Evolutionary conservation across 768 basidiomycete genomes (phyloP).

Genomic region (Amanita pallidorosea): DNA sequence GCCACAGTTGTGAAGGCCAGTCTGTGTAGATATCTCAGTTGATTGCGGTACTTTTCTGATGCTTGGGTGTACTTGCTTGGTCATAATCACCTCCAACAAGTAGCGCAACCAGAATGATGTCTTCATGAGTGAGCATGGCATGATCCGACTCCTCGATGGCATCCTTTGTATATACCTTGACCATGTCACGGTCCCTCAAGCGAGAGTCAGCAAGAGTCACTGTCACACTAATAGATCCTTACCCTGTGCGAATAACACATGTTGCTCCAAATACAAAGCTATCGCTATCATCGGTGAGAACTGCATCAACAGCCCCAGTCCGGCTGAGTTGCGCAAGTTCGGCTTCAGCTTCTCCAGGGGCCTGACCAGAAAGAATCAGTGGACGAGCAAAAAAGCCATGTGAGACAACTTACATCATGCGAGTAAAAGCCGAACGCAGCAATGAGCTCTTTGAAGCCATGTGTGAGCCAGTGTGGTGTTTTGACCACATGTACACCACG

Average conservation of each 20-base stretch:
- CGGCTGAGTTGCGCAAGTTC: neutral
- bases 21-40: neutral
- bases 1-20: neutral
- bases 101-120: neutral
- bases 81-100: conserved; percentile 1
- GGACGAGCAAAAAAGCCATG: neutral
- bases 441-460: neutral
- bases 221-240: neutral
- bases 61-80: neutral
- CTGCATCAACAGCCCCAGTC: neutral
- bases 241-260: neutral
- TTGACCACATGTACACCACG: conserved; percentile 45
- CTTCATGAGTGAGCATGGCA: neutral
- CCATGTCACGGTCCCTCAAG: neutral
- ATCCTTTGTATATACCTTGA: neutral
- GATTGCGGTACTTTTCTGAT: neutral
- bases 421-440: neutral
- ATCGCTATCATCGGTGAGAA: neutral
- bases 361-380: neutral
- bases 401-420: conserved; percentile 16
- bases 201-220: neutral
- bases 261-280: neutral
- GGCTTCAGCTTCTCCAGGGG: conserved; percentile 3
- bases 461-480: neutral
- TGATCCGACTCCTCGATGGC: neutral